Conservation (phyloP, 2,329 filamentous ascomycete genomes). For the Talaromyces sp. region DNA sequence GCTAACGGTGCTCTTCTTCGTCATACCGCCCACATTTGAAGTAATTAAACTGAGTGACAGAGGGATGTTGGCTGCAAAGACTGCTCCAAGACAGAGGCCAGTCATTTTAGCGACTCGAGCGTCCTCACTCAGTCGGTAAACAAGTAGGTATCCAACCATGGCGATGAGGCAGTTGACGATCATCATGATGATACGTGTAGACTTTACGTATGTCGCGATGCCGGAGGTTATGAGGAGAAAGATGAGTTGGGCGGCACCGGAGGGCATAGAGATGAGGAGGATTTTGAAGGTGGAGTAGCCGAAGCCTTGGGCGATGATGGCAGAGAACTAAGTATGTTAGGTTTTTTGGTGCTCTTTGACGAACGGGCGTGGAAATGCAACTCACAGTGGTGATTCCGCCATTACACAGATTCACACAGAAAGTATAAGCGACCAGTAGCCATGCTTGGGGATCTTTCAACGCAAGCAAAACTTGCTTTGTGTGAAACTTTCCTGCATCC, state of each 20-base stretch:
- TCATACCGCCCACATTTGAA: slow-evolving; percentile 37
- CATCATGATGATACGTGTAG: slow-evolving; percentile 33
- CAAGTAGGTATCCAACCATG: slow-evolving; percentile 33
- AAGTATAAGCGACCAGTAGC: slow-evolving; percentile 32
- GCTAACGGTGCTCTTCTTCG: slow-evolving; percentile 34
- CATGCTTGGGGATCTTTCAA: slow-evolving; percentile 37
- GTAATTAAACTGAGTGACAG: slow-evolving; percentile 34
- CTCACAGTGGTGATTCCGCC: slow-evolving; percentile 33
- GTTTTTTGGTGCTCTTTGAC: background rate
- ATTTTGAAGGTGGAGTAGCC: slow-evolving; percentile 25
- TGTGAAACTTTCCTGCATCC: slow-evolving; percentile 45
- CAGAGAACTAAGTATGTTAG: slow-evolving; percentile 19
- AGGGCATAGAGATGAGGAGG: slow-evolving; percentile 38
- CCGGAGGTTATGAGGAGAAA: slow-evolving; percentile 31
- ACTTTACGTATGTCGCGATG: slow-evolving; percentile 28
- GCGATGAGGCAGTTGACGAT: slow-evolving; percentile 29
- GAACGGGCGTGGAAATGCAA: background rate
- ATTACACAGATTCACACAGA: slow-evolving; percentile 34
- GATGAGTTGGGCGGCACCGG: slow-evolving; percentile 32
- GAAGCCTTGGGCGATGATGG: slow-evolving; percentile 18
- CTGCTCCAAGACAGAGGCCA: slow-evolving; percentile 30
- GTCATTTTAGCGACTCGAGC: slow-evolving; percentile 29
- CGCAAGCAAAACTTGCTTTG: slow-evolving; percentile 42
- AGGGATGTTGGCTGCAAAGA: slow-evolving; percentile 37
- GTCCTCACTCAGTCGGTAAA: slow-evolving; percentile 28